Conservation (phyloP, 768 basidiomycete species). For the Trametes villosa region DNA sequence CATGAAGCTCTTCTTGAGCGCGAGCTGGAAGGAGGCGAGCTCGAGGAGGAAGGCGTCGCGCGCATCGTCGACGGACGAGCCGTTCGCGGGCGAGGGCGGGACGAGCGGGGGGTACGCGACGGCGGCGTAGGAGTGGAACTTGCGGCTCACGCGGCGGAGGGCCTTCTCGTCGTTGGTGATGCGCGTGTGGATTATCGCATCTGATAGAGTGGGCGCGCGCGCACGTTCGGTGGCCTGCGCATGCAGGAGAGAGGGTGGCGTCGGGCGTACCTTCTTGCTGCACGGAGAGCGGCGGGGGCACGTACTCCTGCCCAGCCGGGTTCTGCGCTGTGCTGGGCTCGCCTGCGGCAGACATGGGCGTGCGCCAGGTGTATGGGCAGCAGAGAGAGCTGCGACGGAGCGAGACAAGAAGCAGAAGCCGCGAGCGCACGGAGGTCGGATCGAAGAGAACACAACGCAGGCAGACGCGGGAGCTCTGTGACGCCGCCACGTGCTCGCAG, state of each 20-base stretch:
- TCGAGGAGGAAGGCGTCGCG: conserved; percentile 81
- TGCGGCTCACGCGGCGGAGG: conserved; percentile 77
- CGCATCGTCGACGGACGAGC: conserved; percentile 62
- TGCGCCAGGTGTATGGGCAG: background rate
- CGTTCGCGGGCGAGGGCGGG: conserved; percentile 31
- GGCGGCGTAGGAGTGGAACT: conserved; percentile 74
- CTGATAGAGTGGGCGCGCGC: conserved; percentile 42
- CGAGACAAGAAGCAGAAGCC: background rate
- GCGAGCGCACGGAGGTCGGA: background rate
- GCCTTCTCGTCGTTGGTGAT: conserved; percentile 84
- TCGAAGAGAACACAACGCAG: background rate
- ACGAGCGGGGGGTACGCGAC: conserved; percentile 52
- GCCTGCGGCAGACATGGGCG: background rate
- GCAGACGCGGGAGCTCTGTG: background rate
- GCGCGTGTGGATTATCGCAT: conserved; percentile 78
- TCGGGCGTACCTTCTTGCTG: conserved; percentile 35
- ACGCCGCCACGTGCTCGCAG: conserved; percentile 13
- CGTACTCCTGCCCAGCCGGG: conserved; percentile 13
- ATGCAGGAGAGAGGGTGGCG: conserved; percentile 8
- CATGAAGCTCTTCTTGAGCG: conserved; percentile 78
- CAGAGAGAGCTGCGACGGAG: background rate
- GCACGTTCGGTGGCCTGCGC: background rate
- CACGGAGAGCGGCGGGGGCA: conserved; percentile 27
- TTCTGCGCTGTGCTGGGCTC: background rate
- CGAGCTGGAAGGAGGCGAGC: conserved; percentile 73